A percentile compares a stretch with the other conserved stretches of the same genome.
Evolutionary conservation across 495 filamentous ascomycete genomes (phyloP).

Genomic region (Collariella sp.): DNA sequence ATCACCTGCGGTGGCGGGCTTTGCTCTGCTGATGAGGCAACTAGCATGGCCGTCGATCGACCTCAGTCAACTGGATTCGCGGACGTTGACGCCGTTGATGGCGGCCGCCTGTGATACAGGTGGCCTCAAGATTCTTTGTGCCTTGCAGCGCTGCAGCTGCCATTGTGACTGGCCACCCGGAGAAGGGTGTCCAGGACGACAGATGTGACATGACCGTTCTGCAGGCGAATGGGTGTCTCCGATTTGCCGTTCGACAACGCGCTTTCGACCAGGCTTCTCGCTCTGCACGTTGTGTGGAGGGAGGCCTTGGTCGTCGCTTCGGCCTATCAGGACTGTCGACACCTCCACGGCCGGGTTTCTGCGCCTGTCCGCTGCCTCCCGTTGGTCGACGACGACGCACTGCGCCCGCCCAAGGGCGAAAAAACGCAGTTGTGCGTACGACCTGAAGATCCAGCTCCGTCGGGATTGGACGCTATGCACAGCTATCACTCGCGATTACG

Average conservation of each 20-base stretch:
- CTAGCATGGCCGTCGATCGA: constrained; percentile 8
- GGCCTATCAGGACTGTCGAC: constrained; percentile 24
- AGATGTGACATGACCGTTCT: constrained; percentile 19
- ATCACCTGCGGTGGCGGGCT: constrained; percentile 5
- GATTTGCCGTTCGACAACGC: constrained; percentile 21
- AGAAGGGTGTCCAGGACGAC: neutral
- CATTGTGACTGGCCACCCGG: constrained; percentile 17
- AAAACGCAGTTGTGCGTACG: constrained; percentile 12
- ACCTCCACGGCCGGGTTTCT: constrained; percentile 21
- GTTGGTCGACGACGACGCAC: constrained; percentile 16
- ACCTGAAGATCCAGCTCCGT: constrained; percentile 6
- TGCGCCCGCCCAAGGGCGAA: constrained; percentile 7
- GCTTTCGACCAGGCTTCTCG: constrained; percentile 13
- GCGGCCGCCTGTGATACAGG: constrained; percentile 17
- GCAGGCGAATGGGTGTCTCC: constrained; percentile 30
- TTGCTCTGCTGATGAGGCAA: neutral
- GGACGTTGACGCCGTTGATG: constrained; percentile 11
- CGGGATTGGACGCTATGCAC: constrained; percentile 14
- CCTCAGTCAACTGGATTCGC: neutral
- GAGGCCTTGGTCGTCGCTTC: constrained; percentile 11
- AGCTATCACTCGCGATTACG: constrained; percentile 13
- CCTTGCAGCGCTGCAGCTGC: constrained; percentile 24
- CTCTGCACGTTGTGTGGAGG: constrained; percentile 25
- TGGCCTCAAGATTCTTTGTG: constrained; percentile 25
- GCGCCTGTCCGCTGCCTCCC: constrained; percentile 20